A percentile compares a stretch with the other conserved stretches of the same genome.
These are phyloP conservation scores for Penicillium taxi DNA, from an alignment of 495 filamentous ascomycete genomes.

Conservation along the genomic window DNA sequence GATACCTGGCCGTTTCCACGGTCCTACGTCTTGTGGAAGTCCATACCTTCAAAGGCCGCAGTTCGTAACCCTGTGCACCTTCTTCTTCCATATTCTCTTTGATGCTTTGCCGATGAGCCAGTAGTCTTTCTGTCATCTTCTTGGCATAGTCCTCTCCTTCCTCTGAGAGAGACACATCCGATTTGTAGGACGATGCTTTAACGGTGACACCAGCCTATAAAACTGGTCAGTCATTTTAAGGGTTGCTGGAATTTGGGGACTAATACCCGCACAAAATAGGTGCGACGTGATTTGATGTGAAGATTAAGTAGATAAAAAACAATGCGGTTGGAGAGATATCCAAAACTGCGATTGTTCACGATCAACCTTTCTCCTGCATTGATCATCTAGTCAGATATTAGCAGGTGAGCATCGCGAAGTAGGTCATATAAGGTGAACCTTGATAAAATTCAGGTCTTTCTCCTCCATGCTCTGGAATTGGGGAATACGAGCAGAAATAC, in stretches of 20 bases:
- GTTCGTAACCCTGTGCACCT: slow-evolving; percentile 57
- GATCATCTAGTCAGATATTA: slow-evolving; percentile 61
- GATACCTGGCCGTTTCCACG: slow-evolving; percentile 78
- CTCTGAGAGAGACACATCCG: slow-evolving; percentile 73
- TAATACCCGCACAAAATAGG: slow-evolving; percentile 86
- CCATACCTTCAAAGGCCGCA: slow-evolving; percentile 85
- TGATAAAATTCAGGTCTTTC: slow-evolving; percentile 88
- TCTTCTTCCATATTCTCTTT: slow-evolving; percentile 57
- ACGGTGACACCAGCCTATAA: slow-evolving; percentile 52
- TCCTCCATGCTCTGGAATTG: slow-evolving; percentile 97
- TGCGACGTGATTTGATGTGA: slow-evolving; percentile 87
- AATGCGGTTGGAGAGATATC: slow-evolving; percentile 90
- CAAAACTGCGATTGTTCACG: slow-evolving; percentile 92
- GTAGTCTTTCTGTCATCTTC: slow-evolving; percentile 76
- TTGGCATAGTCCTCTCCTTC: slow-evolving; percentile 79
- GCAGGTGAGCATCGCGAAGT: neutral
- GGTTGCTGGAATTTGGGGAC: slow-evolving; percentile 10
- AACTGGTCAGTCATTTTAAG: neutral
- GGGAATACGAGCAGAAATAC: slow-evolving; percentile 86
- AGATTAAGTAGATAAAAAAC: slow-evolving; percentile 97
- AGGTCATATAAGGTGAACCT: slow-evolving; percentile 36
- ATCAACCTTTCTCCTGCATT: slow-evolving; percentile 89
- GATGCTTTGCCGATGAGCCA: slow-evolving; percentile 76
- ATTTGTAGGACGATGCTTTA: slow-evolving; percentile 82
- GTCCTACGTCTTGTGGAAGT: slow-evolving; percentile 86